Evolutionary conservation across 2,329 filamentous ascomycete species (phyloP).

Genomic region (Orbilia ellipsospora): DNA sequence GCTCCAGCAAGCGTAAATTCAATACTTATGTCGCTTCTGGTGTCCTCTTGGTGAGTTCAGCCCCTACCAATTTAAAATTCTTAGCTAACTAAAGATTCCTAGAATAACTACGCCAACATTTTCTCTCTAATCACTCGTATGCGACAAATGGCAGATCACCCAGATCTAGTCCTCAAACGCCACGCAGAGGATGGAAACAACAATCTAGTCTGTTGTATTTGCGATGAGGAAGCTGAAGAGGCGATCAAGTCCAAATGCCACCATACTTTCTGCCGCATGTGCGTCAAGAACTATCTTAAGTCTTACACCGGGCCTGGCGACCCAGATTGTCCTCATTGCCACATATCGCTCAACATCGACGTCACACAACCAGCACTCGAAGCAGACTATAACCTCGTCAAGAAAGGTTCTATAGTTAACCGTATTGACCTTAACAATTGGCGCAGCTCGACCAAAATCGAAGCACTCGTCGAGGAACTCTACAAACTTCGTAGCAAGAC

Average conservation of each 20-base stretch:
- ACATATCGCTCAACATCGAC: constrained; percentile 89
- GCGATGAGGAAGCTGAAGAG: constrained; percentile 95
- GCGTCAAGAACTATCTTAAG: constrained; percentile 81
- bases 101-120: constrained; percentile 97
- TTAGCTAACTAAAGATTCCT: constrained; percentile 15
- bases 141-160: constrained; percentile 96
- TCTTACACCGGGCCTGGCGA: constrained; percentile 75
- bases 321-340: constrained; percentile 86
- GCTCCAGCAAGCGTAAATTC: constrained; percentile 85
- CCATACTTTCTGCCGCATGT: constrained; percentile 89
- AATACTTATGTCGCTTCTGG: constrained; percentile 95
- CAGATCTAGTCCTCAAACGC: constrained; percentile 92
- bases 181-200: constrained; percentile 82
- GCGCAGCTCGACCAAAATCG: constrained; percentile 98
- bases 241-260: constrained; percentile 90
- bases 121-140: constrained; percentile 99
- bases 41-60: constrained; percentile 73
- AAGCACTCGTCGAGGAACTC: constrained; percentile 92
- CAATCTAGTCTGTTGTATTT: constrained; percentile 66
- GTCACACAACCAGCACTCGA: constrained; percentile 95
- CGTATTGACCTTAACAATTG: constrained; percentile 99
- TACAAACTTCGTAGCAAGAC: constrained; percentile 92
- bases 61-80: neutral
- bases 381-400: constrained; percentile 84
- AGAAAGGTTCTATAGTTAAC: constrained; percentile 98